phyloP scores from a whole-genome alignment of 768 basidiomycete species.

The Mycena kentingensis region DNA sequence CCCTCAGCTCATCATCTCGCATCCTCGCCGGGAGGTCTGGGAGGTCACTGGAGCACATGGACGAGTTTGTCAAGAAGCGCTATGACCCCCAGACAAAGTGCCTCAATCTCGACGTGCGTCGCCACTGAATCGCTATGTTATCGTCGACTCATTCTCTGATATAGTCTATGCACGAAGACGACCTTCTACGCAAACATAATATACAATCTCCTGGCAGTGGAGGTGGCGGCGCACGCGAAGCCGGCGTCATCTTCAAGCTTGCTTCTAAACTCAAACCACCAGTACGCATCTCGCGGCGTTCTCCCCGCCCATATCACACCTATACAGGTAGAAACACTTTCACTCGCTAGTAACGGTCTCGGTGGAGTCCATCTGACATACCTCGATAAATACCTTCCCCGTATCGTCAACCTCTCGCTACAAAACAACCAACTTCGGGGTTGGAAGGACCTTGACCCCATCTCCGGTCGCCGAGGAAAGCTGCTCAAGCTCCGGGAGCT shows the following conservation, averaged over 20 bases:
- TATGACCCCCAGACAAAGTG: slow-evolving; percentile 71
- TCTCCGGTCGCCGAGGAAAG: slow-evolving; percentile 61
- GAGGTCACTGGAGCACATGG: slow-evolving; percentile 66
- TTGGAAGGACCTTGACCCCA: slow-evolving; percentile 70
- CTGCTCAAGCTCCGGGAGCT: slow-evolving; percentile 69
- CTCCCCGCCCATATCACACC: slow-evolving; percentile 1
- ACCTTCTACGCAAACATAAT: slow-evolving; percentile 69
- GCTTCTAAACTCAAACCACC: slow-evolving; percentile 77
- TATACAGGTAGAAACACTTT: slow-evolving; percentile 72
- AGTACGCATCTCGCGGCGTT: slow-evolving; percentile 40
- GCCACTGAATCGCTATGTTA: background rate
- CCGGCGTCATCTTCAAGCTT: slow-evolving; percentile 87
- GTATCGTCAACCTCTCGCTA: slow-evolving; percentile 76
- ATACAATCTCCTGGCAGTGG: slow-evolving; percentile 70
- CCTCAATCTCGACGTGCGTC: slow-evolving; percentile 80
- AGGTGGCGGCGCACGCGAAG: slow-evolving; percentile 63
- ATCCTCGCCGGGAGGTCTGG: slow-evolving; percentile 31
- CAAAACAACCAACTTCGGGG: slow-evolving; percentile 73
- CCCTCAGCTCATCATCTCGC: slow-evolving; percentile 14
- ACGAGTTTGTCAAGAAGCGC: slow-evolving; percentile 69
- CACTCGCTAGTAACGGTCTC: slow-evolving; percentile 75
- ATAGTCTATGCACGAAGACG: slow-evolving; percentile 80
- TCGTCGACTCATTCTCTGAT: slow-evolving; percentile 23
- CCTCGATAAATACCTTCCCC: slow-evolving; percentile 75
- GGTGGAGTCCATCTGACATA: slow-evolving; percentile 59